Percentiles rank a stretch among this genome's conserved stretches.
Conservation (phyloP, 1,139 yeast species). For the Saccharomyces hybrid region DNA sequence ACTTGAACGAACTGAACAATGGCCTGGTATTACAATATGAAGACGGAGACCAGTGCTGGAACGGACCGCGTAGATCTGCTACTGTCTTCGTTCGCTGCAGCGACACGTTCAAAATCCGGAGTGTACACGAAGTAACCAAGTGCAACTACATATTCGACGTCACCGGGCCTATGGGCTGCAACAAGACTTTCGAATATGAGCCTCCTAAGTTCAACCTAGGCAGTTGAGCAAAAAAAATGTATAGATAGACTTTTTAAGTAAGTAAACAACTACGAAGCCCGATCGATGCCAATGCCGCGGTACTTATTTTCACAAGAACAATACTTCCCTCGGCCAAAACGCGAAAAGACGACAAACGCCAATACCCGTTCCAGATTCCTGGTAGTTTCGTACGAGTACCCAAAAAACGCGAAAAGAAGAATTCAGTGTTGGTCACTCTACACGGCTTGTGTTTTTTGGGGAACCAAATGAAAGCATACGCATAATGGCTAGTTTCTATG, state of each 20-base stretch:
- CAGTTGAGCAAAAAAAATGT: not conserved
- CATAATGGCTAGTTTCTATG: not conserved
- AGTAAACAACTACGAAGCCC: not conserved
- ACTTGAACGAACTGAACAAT: conserved; percentile 27
- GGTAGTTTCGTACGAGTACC: not conserved
- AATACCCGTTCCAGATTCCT: not conserved
- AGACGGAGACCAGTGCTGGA: conserved; percentile 88
- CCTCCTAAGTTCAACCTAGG: not conserved
- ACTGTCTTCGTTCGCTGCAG: conserved; percentile 65
- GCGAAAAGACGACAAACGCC: not conserved
- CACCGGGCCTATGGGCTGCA: conserved; percentile 66
- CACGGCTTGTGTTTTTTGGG: not conserved
- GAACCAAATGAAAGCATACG: not conserved
- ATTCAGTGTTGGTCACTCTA: not conserved
- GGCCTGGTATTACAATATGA: conserved; percentile 41
- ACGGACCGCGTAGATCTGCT: conserved; percentile 81
- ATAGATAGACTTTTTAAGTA: not conserved
- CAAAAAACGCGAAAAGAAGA: not conserved
- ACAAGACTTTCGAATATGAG: conserved; percentile 12
- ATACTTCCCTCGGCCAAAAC: not conserved
- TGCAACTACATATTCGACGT: conserved; percentile 68
- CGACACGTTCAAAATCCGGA: conserved; percentile 41
- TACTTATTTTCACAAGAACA: not conserved
- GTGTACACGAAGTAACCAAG: conserved; percentile 82
- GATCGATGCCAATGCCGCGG: not conserved